Evolutionary conservation across 129 eudicot species (phyloP).

Genomic region (Flaveria trinervia): DNA sequence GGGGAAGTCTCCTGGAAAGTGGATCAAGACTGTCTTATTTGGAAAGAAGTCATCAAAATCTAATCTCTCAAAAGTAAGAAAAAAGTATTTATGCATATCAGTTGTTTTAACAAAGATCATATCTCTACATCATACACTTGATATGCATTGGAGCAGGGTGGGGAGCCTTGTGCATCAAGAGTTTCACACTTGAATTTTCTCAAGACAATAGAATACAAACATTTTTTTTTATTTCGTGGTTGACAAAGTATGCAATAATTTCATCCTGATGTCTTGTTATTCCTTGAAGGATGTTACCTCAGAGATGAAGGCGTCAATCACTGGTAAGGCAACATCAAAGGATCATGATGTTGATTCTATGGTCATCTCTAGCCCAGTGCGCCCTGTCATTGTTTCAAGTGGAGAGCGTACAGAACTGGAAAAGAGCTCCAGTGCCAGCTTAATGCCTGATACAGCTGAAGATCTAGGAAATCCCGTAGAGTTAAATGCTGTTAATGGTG

Average conservation of each 20-base stretch:
- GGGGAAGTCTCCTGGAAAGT: conserved; percentile 96
- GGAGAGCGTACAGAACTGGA: conserved; percentile 46
- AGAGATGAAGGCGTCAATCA: conserved; percentile 49
- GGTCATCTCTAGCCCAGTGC: conserved; percentile 47
- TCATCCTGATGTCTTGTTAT: conserved; percentile 30
- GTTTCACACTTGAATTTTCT: conserved; percentile 8
- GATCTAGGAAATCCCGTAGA: conserved; percentile 23
- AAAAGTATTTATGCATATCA: not conserved
- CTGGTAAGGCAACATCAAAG: conserved; percentile 48
- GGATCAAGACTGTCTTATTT: conserved; percentile 83
- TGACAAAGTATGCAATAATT: conserved; percentile 17
- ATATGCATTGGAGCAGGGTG: not conserved
- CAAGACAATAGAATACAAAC: not conserved
- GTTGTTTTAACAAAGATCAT: conserved; percentile 1
- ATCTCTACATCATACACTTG: not conserved
- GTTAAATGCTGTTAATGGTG: conserved; percentile 41
- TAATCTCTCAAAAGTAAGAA: conserved; percentile 63
- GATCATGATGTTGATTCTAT: conserved; percentile 48
- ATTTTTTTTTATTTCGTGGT: not conserved
- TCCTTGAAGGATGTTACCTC: conserved; percentile 53
- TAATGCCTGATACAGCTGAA: conserved; percentile 40
- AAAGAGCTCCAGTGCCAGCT: conserved; percentile 42
- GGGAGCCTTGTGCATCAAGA: not conserved
- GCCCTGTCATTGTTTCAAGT: conserved; percentile 49
- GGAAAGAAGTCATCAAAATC: conserved; percentile 85